A percentile compares a stretch with the other conserved stretches of the same genome.
phyloP scores from a whole-genome alignment of 257 asterid species.

The Verbena officinalis region DNA sequence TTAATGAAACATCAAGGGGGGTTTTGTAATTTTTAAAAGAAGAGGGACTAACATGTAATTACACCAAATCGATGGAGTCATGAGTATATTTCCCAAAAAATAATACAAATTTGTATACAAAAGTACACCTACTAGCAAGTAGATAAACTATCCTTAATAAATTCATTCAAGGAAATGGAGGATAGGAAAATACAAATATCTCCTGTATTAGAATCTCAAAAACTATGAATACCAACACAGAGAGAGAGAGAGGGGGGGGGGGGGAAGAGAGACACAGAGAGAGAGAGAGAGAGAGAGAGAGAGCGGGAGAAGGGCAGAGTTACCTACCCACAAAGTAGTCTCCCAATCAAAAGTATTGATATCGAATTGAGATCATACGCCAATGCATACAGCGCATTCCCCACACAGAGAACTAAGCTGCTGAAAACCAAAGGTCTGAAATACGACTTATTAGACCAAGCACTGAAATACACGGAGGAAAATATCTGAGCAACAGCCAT shows the following conservation, averaged over 20 bases:
- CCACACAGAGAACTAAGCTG: slow-evolving; percentile 75
- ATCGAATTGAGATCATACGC: slow-evolving; percentile 86
- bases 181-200: too few relatives aligned
- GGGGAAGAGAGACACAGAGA: neutral
- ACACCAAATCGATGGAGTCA: too few relatives aligned
- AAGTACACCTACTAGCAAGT: too few relatives aligned
- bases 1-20: too few relatives aligned
- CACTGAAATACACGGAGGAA: slow-evolving; percentile 98
- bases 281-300: slow-evolving; percentile 26
- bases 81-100: too few relatives aligned
- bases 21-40: too few relatives aligned
- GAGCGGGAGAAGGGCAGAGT: slow-evolving; percentile 29
- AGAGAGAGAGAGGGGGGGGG: neutral
- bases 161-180: too few relatives aligned
- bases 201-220: too few relatives aligned
- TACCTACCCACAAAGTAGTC: slow-evolving; percentile 85
- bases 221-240: neutral
- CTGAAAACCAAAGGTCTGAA: slow-evolving; percentile 88
- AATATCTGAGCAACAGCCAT: slow-evolving; percentile 99
- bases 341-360: slow-evolving; percentile 75
- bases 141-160: too few relatives aligned
- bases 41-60: too few relatives aligned
- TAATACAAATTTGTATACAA: too few relatives aligned
- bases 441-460: slow-evolving; percentile 98
- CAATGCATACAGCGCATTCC: slow-evolving; percentile 82